phyloP scores from a whole-genome alignment of 2,329 filamentous ascomycete genomes.

The Mariannaea sp. region DNA sequence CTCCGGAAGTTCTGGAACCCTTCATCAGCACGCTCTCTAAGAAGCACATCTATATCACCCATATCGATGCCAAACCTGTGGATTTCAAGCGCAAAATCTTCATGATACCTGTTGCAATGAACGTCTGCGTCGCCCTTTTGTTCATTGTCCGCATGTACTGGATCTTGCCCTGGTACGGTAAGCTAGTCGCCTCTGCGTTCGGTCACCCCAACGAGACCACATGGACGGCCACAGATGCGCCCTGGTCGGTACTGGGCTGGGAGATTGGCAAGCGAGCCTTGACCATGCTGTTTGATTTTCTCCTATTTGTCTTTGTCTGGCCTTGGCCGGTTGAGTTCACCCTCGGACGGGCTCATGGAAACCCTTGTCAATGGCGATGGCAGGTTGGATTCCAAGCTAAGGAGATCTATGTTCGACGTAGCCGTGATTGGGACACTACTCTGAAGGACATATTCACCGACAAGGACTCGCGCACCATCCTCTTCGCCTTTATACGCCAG shows the following conservation, averaged over 20 bases:
- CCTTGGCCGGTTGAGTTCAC: constrained; percentile 78
- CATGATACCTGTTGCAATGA: constrained; percentile 76
- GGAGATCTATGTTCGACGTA: constrained; percentile 82
- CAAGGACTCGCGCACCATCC: constrained; percentile 57
- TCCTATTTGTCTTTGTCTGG: constrained; percentile 69
- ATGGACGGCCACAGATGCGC: constrained; percentile 61
- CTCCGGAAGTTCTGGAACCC: constrained; percentile 64
- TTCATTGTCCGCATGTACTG: constrained; percentile 71
- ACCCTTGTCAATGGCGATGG: constrained; percentile 74
- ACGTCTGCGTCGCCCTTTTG: constrained; percentile 66
- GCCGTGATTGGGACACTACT: constrained; percentile 70
- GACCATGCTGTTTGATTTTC: constrained; percentile 75
- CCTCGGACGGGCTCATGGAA: constrained; percentile 60
- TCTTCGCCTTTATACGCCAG: constrained; percentile 65
- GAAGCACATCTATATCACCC: constrained; percentile 79
- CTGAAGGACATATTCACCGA: constrained; percentile 61
- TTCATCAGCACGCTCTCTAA: constrained; percentile 70
- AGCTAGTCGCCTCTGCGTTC: constrained; percentile 66
- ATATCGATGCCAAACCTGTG: constrained; percentile 74
- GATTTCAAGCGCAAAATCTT: constrained; percentile 84
- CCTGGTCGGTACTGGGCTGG: constrained; percentile 60
- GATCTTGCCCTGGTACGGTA: constrained; percentile 74
- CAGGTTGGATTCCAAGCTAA: constrained; percentile 74
- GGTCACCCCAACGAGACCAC: constrained; percentile 70
- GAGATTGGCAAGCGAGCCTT: constrained; percentile 64